Evolutionary conservation across 2,329 filamentous ascomycete genomes (phyloP).

Genomic region (Dactylellina haptotyla): DNA sequence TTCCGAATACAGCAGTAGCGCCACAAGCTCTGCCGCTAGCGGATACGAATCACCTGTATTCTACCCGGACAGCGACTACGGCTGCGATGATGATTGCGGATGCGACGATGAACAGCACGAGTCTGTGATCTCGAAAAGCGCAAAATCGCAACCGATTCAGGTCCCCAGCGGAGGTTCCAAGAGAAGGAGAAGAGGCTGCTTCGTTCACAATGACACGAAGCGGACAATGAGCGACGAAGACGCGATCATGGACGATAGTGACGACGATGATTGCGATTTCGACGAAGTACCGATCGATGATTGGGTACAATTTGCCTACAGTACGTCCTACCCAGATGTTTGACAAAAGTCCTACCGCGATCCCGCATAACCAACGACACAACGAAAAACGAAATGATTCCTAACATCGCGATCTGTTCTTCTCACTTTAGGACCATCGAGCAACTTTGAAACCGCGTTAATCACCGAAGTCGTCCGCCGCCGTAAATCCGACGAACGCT

Average conservation of each 20-base stretch:
- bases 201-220: slow-evolving; percentile 32
- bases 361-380: neutral
- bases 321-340: slow-evolving; percentile 30
- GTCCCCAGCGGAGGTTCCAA: slow-evolving; percentile 30
- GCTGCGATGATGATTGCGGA: slow-evolving; percentile 33
- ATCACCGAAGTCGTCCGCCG: slow-evolving; percentile 53
- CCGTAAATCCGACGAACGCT: slow-evolving; percentile 49
- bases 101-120: slow-evolving; percentile 29
- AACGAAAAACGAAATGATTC: neutral
- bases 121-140: slow-evolving; percentile 33
- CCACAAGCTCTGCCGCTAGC: slow-evolving; percentile 17
- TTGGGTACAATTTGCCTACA: slow-evolving; percentile 51
- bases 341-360: neutral
- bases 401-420: neutral
- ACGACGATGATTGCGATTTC: slow-evolving; percentile 25
- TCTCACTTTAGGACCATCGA: slow-evolving; percentile 34
- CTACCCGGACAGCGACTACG: slow-evolving; percentile 48
- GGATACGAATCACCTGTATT: slow-evolving; percentile 50
- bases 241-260: slow-evolving; percentile 23
- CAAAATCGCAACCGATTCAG: slow-evolving; percentile 37
- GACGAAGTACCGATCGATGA: slow-evolving; percentile 40
- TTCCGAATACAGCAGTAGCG: slow-evolving; percentile 29
- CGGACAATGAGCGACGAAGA: slow-evolving; percentile 16
- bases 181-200: slow-evolving; percentile 41
- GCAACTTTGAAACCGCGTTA: slow-evolving; percentile 44